These are phyloP conservation scores for Colletotrichum sp. DNA, from an alignment of 2,329 filamentous ascomycete genomes.

Conservation along the genomic window DNA sequence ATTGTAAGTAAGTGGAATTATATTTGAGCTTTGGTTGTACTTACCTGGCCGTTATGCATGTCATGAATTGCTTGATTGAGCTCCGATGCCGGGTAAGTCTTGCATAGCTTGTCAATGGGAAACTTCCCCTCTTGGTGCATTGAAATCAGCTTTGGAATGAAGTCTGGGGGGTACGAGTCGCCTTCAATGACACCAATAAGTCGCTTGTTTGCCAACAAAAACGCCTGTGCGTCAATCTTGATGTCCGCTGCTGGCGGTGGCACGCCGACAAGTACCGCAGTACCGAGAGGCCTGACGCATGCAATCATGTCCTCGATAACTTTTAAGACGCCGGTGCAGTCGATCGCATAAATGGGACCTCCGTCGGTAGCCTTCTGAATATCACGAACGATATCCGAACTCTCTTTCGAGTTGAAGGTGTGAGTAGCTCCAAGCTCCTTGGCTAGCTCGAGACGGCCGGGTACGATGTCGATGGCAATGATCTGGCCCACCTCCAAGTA, in stretches of 20 bases:
- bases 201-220: slow-evolving; percentile 1
- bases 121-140: slow-evolving; percentile 14
- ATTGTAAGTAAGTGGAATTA: too few relatives aligned
- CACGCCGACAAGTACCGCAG: slow-evolving; percentile 6
- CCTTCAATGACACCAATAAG: slow-evolving; percentile 8
- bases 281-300: background rate
- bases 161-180: background rate
- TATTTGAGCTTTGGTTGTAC: too few relatives aligned
- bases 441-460: slow-evolving; percentile 87
- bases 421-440: slow-evolving; percentile 95
- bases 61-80: slow-evolving; percentile 13
- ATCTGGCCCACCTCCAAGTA: slow-evolving; percentile 81
- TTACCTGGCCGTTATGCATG: background rate
- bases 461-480: slow-evolving; percentile 79
- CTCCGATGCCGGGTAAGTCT: background rate
- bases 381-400: slow-evolving; percentile 82
- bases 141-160: background rate
- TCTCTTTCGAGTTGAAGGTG: slow-evolving; percentile 90
- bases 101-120: background rate
- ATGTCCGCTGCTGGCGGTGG: background rate
- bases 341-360: slow-evolving; percentile 97
- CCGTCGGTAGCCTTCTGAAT: slow-evolving; percentile 97
- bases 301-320: slow-evolving; percentile 63
- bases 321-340: slow-evolving; percentile 95
- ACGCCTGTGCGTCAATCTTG: slow-evolving; percentile 9